Evolutionary conservation across 202 grass and related monocot genomes (phyloP), one percentile per base, ranked within the genome.

Genomic region (Bolboschoenoplectus hybrid): DNA sequence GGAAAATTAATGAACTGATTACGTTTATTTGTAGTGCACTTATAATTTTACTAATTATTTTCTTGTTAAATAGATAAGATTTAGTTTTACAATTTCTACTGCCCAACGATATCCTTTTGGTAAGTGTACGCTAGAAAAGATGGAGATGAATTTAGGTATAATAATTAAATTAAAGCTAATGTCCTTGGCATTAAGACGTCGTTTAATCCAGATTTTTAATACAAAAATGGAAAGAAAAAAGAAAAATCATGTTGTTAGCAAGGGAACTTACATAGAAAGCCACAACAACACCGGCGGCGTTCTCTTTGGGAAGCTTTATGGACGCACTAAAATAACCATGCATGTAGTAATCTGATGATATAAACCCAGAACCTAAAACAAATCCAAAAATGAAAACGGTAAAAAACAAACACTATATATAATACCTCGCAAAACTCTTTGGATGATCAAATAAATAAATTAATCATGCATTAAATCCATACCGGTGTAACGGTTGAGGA

Each of bases 291-390:
- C 94, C 94, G 67, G 94, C 94, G 49, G 92, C 91, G 91, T 94
- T 90, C 26, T 86, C 88, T 65, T 58, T 74, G 32, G 94, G 94
- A 57, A 97, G 77, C 88, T 90, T 92, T 85, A 97, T 94, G 78
- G 92, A 91, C 2, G 94, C 92, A 88, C 94, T 94, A 91, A 94
- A 94, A 82, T 94, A 93, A 9, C 94, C 94, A 75, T 97, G 92
- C 64, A 86, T 86, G 89, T 93, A 97, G 73, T 91, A 89, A 61
- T 93, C 91, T 16, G 90, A 94, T 2, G 94, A 97, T 36, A 97
- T 86, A 81, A 97, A 97, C 50, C 94, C 94, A 2, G 94, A 97
- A 19, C 94, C 94, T 97, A 78, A 47, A 32, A 26, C 26, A 36
- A 63, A 63, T n/a, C n/a, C 7, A 36, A 65, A 55, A 69, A 45